Evolutionary conservation across 306 rosid genomes (phyloP).

Genomic region (Quercus cerris): DNA sequence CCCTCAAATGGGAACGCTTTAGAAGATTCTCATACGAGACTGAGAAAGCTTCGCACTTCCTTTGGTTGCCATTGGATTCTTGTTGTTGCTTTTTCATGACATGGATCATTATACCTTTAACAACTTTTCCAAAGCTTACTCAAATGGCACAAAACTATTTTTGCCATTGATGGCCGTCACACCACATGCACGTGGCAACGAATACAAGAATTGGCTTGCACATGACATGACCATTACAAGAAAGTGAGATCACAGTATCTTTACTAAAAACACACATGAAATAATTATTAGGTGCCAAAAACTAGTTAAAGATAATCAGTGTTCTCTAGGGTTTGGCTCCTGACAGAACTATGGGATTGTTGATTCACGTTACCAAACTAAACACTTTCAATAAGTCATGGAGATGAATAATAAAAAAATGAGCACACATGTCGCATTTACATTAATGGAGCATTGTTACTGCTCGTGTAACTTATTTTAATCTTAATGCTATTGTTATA

Average conservation of each 20-base stretch:
- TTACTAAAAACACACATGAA: background rate
- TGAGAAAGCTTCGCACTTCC: conserved; percentile 14
- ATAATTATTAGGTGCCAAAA: too few relatives aligned
- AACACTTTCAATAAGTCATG: too few relatives aligned
- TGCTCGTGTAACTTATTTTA: too few relatives aligned
- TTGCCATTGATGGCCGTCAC: conserved; percentile 15
- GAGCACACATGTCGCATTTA: too few relatives aligned
- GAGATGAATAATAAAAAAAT: too few relatives aligned
- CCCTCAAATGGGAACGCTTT: background rate
- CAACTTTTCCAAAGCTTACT: conserved; percentile 18
- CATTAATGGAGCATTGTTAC: too few relatives aligned
- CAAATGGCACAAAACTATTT: background rate
- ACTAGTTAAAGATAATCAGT: too few relatives aligned
- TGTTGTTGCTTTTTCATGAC: background rate
- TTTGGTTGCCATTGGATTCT: conserved; percentile 34
- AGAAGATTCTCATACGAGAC: conserved; percentile 13
- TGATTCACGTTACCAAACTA: too few relatives aligned
- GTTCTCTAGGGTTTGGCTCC: background rate
- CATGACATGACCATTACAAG: background rate
- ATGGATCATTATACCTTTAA: conserved; percentile 1
- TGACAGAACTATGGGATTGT: background rate
- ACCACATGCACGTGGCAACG: background rate
- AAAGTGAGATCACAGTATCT: background rate
- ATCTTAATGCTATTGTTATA: too few relatives aligned
- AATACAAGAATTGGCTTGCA: too few relatives aligned